Evolutionary conservation across 2,329 filamentous ascomycete species (phyloP).

Genomic region (Exophiala alcalophila): DNA sequence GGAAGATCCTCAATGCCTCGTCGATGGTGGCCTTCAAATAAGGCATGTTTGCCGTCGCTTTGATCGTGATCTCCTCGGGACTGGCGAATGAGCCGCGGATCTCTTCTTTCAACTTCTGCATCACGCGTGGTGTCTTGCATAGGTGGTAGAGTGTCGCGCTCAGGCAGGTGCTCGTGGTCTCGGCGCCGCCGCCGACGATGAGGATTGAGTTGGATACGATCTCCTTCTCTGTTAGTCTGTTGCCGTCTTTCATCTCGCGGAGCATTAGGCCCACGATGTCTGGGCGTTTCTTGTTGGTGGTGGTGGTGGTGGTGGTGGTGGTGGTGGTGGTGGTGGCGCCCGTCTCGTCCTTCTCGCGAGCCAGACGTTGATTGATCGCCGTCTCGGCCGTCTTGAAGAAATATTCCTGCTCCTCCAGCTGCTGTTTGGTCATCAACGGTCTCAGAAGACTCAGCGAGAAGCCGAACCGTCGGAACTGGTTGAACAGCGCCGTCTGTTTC

Average conservation of each 20-base stretch:
- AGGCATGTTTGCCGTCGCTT: constrained; percentile 11
- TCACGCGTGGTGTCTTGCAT: constrained; percentile 34
- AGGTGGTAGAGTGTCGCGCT: constrained; percentile 44
- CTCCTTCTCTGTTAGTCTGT: constrained; percentile 64
- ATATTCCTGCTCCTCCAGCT: constrained; percentile 14
- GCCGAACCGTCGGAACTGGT: constrained; percentile 18
- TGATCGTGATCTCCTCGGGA: constrained; percentile 38
- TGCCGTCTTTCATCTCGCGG: constrained; percentile 41
- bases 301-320: constrained; percentile 65
- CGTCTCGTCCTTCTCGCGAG: constrained; percentile 2
- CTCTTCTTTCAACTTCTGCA: constrained; percentile 37
- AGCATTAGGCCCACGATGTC: constrained; percentile 22
- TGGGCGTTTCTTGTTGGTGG: constrained; percentile 61
- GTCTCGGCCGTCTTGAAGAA: constrained; percentile 12
- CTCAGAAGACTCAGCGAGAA: constrained; percentile 6
- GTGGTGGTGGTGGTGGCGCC: constrained; percentile 60
- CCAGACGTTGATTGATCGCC: constrained; percentile 13
- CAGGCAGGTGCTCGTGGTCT: constrained; percentile 66
- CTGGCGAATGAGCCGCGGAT: constrained; percentile 37
- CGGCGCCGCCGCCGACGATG: constrained; percentile 68
- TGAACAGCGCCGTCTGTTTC: constrained; percentile 17
- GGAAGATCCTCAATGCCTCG: constrained; percentile 20
- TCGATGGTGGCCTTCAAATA: constrained; percentile 22
- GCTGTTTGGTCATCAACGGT: constrained; percentile 14
- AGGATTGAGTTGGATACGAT: constrained; percentile 47